Conservation (phyloP, 768 basidiomycete species). For the Pleurotus tuber-regium region DNA sequence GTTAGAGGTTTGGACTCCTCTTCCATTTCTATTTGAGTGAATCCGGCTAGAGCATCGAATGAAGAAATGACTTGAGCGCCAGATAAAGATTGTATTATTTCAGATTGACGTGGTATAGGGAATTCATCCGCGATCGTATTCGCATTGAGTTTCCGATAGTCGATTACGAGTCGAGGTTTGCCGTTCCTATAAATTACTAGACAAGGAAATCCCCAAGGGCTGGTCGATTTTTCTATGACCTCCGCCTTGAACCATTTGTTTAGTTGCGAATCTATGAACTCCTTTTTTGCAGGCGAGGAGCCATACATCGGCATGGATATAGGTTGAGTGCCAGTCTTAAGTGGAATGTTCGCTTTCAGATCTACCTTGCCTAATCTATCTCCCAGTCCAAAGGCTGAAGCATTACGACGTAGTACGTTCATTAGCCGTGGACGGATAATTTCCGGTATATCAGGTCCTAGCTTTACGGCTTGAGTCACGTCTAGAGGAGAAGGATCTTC, state of each 20-base stretch:
- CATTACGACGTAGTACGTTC: conserved; percentile 15
- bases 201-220: no score
- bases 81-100: conserved; percentile 25
- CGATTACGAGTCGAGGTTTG: no score
- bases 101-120: conserved; percentile 21
- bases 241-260: no score
- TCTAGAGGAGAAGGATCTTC: conserved; percentile 9
- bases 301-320: no score
- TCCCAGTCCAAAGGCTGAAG: conserved; percentile 27
- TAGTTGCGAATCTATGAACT: no score
- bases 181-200: no score
- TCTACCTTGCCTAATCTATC: conserved; percentile 26
- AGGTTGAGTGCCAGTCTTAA: conserved; percentile 21
- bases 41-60: conserved; percentile 38
- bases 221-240: no score
- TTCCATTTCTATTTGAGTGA: conserved; percentile 33
- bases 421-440: conserved; percentile 11
- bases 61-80: no score
- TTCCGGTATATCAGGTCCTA: no score
- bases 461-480: no score
- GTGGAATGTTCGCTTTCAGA: conserved; percentile 20
- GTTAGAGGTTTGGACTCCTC: conserved; percentile 27
- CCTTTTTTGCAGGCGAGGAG: no score
- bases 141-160: no score
- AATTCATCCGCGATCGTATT: conserved; percentile 19